Percentiles rank a stretch among this genome's conserved stretches.
Evolutionary conservation across 1,284 basidiomycete species (phyloP).

Genomic region (Sporisorium scitamineum): DNA sequence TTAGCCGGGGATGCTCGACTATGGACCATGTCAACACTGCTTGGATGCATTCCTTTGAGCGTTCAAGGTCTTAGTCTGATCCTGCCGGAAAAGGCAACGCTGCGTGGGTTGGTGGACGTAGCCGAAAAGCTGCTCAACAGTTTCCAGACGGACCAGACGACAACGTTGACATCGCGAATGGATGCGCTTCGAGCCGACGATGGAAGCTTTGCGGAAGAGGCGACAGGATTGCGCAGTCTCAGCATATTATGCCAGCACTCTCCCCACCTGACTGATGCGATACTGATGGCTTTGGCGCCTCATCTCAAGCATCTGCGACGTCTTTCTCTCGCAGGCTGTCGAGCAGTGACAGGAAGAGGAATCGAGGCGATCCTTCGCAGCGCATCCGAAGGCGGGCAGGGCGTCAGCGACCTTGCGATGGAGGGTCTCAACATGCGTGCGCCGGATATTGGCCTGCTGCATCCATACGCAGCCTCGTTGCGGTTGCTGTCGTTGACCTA

Average conservation of each 20-base stretch:
- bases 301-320: constrained; percentile 42
- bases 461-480: constrained; percentile 25
- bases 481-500: constrained; percentile 54
- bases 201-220: not conserved
- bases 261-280: constrained; percentile 52
- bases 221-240: constrained; percentile 40
- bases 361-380: constrained; percentile 46
- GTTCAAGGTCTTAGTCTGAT: constrained; percentile 43
- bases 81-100: constrained; percentile 41
- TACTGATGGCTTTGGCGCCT: constrained; percentile 43
- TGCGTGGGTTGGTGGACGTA: constrained; percentile 38
- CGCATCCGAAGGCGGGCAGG: constrained; percentile 8
- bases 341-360: constrained; percentile 54
- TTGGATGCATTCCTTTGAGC: constrained; percentile 26
- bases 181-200: constrained; percentile 5
- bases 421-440: constrained; percentile 56
- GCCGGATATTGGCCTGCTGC: constrained; percentile 29
- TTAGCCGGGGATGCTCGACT: constrained; percentile 60
- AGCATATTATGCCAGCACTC: constrained; percentile 56
- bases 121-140: constrained; percentile 28
- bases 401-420: constrained; percentile 54
- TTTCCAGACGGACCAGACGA: not conserved
- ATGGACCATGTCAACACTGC: constrained; percentile 54
- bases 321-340: constrained; percentile 61
- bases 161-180: constrained; percentile 4